Evolutionary conservation across 2,329 filamentous ascomycete species (phyloP), one percentile per base, ranked within the genome.

Genomic region (Albophoma yamanashiensis): DNA sequence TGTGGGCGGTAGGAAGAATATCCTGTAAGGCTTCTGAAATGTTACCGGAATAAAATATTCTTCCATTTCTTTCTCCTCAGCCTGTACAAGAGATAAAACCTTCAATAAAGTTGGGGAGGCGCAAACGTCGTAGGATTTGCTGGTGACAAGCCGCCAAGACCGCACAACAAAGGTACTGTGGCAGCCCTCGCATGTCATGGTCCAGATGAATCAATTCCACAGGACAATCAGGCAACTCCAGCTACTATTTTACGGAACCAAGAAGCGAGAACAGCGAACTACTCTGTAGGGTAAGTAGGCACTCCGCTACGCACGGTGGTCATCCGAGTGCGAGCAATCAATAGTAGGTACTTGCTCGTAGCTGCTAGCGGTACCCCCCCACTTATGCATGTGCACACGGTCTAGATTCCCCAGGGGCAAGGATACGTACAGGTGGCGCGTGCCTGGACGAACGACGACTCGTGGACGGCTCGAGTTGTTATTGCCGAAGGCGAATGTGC

Each of bases 311-410:
- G 31, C 31, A 34, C 31, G 31, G 31, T 34, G 8, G n/a, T n/a
- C n/a, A n/a, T n/a, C n/a, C n/a, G n/a, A n/a, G n/a, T n/a, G n/a
- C n/a, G n/a, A n/a, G n/a, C n/a, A n/a, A n/a, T n/a, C n/a, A n/a
- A n/a, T n/a, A n/a, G n/a, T n/a, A n/a, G n/a, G n/a, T n/a, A n/a
- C n/a, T n/a, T n/a, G n/a, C n/a, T n/a, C n/a, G n/a, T n/a, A n/a
- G n/a, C n/a, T n/a, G 57, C 57, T 52, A 50, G 38, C 14, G 42
- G 31, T n/a, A 50, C 57, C 57, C 57, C 57, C 42, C 57, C 14
- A 25, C 57, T 52, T 45, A 58, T 58, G 57, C 57, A 52, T 22
- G 47, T 15, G 57, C 34, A n/a, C 57, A 47, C 43, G 57, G 57
- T 52, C 57, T 40, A 52, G 57, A 58, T 50, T 27, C 34, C 45